A percentile compares a stretch with the other conserved stretches of the same genome.
Evolutionary conservation across 2,329 filamentous ascomycete species (phyloP).

Genomic region (Setomelanomma holmii): DNA sequence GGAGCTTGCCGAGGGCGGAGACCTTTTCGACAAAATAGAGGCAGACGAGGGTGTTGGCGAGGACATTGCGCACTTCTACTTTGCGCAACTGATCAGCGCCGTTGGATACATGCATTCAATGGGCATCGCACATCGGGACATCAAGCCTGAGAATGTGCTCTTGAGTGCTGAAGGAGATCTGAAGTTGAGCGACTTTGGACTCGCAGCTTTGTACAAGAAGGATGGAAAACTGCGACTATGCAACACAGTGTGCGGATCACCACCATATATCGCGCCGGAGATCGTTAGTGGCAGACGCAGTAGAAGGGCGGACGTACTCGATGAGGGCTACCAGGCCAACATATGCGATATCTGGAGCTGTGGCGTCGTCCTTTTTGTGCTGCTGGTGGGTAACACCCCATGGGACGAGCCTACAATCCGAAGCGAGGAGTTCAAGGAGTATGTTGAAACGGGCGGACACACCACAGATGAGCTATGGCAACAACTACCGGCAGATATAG

Average conservation of each 20-base stretch:
- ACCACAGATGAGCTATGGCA: slow-evolving; percentile 87
- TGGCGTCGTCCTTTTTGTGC: slow-evolving; percentile 95
- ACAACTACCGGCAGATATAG: slow-evolving; percentile 73
- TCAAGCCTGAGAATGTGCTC: slow-evolving; percentile 88
- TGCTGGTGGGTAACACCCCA: slow-evolving; percentile 94
- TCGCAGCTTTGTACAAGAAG: slow-evolving; percentile 92
- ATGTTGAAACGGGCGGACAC: slow-evolving; percentile 77
- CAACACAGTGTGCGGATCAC: slow-evolving; percentile 90
- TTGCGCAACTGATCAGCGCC: slow-evolving; percentile 86
- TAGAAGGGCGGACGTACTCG: slow-evolving; percentile 57
- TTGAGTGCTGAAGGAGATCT: slow-evolving; percentile 83
- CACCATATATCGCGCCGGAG: slow-evolving; percentile 96
- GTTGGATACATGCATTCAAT: slow-evolving; percentile 96
- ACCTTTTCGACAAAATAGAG: slow-evolving; percentile 99
- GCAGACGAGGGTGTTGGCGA: slow-evolving; percentile 93
- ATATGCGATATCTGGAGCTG: slow-evolving; percentile 96
- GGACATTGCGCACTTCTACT: slow-evolving; percentile 96
- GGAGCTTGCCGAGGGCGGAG: slow-evolving; percentile 94
- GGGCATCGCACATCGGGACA: slow-evolving; percentile 83
- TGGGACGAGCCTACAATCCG: slow-evolving; percentile 90
- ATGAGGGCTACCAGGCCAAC: slow-evolving; percentile 74
- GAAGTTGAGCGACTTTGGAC: slow-evolving; percentile 95
- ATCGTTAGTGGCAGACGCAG: slow-evolving; percentile 66
- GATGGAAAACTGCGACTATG: slow-evolving; percentile 83
- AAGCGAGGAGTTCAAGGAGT: slow-evolving; percentile 93